Evolutionary conservation across 495 filamentous ascomycete species (phyloP).

Genomic region (Neurospora sp.): DNA sequence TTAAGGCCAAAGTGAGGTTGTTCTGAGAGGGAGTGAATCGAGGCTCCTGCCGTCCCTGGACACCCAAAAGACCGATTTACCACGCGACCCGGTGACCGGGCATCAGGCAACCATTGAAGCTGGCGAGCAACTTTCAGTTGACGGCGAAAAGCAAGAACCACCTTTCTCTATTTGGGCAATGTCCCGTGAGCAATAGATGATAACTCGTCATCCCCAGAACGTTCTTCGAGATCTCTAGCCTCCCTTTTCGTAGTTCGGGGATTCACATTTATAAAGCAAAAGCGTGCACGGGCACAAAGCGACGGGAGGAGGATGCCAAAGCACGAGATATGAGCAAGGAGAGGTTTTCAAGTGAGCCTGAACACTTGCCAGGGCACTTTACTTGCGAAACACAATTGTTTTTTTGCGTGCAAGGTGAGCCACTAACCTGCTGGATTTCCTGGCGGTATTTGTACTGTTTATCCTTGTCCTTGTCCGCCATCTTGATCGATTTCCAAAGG

Average conservation of each 20-base stretch:
- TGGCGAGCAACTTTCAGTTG: neutral
- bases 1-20: neutral
- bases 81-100: neutral
- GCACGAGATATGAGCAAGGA: neutral
- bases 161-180: neutral
- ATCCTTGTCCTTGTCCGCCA: slow-evolving; percentile 47
- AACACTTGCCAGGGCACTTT: neutral
- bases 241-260: neutral
- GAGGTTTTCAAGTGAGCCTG: neutral
- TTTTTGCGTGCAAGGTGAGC: neutral
- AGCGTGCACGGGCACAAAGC: neutral
- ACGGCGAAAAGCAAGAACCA: neutral
- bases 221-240: neutral
- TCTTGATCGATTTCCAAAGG: slow-evolving; percentile 24
- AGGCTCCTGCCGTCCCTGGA: neutral
- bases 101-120: neutral
- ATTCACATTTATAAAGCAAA: neutral
- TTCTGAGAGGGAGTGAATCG: neutral
- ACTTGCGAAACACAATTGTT: neutral
- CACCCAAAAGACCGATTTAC: neutral
- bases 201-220: neutral
- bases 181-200: neutral
- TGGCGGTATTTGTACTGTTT: slow-evolving; percentile 77
- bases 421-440: slow-evolving; percentile 84
- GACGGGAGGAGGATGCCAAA: neutral